Base-by-base conservation (phyloP, 2,329 filamentous ascomycete genomes). In the Thyridium curvatum region DNA sequence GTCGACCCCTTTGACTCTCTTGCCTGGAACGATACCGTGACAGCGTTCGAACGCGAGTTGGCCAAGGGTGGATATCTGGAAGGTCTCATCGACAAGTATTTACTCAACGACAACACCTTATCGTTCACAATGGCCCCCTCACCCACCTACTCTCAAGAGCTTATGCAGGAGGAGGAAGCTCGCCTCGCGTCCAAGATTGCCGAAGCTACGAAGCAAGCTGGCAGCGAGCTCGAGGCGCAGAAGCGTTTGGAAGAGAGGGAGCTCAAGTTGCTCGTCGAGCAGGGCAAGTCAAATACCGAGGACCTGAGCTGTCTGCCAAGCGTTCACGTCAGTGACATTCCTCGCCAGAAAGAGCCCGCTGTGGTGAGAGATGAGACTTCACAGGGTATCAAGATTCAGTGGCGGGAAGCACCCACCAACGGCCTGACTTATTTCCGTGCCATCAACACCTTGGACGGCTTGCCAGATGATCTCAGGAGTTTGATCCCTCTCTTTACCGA, bases 61-160 rank as follows among this genome's bases (percentile, higher is more conserved):
- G 79, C 80, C 1, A 69, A 86, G 55, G 85, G 82, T 3, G 77
- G 78, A 28, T 97, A 97, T 53, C 70, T 98, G 4, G 90, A 97
- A 56, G 71, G 78, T 2, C 65, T 98, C 38, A 69, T 97, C 52
- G 81, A 95, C 52, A 95, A 93, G 57, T 97, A 97, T 53, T 68
- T 97, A 6, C 66, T 96, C 32, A 94, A 89, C 48, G 84, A 94
- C 51, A 84, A 88, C 30, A 89, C 83, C 7, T 67, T 98, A 47
- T 88, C 84, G 0, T 97, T 98, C 54, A 97, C 89, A 1, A 98
- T 98, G 93, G 79, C 82, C 4, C 93, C 93, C 3, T 89, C 86
- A 1, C 68, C 80, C 26, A 79, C 74, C 0, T 97, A 86, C 52
- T 80, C 79, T 35, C 72, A 84, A 37, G 82, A 88, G 9, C 62